Base-by-base conservation (phyloP, 2,329 filamentous ascomycete species). In the Alternaria conjuncta region DNA sequence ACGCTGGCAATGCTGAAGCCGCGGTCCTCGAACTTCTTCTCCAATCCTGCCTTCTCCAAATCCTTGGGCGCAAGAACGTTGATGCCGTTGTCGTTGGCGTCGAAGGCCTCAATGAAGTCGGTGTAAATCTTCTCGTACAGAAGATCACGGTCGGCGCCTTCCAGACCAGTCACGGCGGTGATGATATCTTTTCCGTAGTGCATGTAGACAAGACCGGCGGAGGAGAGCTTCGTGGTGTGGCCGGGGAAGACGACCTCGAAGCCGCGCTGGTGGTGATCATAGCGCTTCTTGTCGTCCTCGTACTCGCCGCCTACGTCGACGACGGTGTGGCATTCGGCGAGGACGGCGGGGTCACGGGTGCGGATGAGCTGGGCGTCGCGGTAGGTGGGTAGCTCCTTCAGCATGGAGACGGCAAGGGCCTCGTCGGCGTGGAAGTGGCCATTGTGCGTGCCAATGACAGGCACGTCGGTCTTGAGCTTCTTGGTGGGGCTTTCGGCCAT, bases 351-450 rank as follows among this genome's bases (percentile, higher is more conserved):
- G 81, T 99, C 94, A 75, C 96, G 92, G 51, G 94, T 97, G 72
- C 96, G 94, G 55, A 97, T 85, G 46, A 99, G 90, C 46, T 86
- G 79, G 25, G 93, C 90, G 71, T 86, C 83, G 60, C 86, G 80
- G 85, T 98, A 99, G 63, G 90, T 84, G 21, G 96, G 95, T 18
- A 98, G 91, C 61, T 92, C 88, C 69, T 94, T 93, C 72, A 99
- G 92, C 86, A 99, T 93, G 85, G 97, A 94, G 69, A 99, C 94
- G 62, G 96, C 96, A 46, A 99, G 89, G 65, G 96, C 95, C 84
- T 99, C 96, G 82, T 99, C 96, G 80, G 96, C 96, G 84, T 99
- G 96, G 87, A 99, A 99, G 85, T 97, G 94, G 72, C 96, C 96
- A 83, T 91, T 97, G 87, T 99, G 96, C 28, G 96, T 99, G 77